Base-by-base conservation (phyloP, 179 eudicot species). In the Patellifolia procumbens region DNA sequence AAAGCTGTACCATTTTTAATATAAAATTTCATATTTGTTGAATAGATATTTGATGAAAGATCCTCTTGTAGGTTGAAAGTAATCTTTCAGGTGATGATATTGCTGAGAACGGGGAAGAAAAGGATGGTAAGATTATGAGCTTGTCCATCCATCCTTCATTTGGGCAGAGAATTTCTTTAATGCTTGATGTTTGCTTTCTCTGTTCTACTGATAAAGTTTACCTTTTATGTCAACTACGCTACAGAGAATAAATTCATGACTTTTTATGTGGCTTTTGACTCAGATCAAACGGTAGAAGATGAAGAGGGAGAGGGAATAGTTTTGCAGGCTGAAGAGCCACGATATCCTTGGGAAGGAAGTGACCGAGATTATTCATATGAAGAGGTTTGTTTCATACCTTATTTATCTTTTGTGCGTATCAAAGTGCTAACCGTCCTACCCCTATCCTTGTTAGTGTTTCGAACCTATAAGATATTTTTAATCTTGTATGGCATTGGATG, bases 321-420 rank as follows among this genome's bases (percentile, higher is more conserved):
- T 37, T 60, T 82, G 82, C 83, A 78, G 68, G 49, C 79, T 20
- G 85, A 82, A 76, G 69, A 67, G 28, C 80, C 88, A n/a, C 83
- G 73, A 67, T 81, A 82, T 55, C 87, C 89, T 43, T 87, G 90
- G 88, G 87, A 87, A 79, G 87, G 87, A 75, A 85, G 79, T 70
- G 87, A 86, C 77, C 75, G 85, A 55, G 91, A 90, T 72, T 90
- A 90, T 78, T 28, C 72, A 28, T 90, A 90, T 70, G 89, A 81
- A 75, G 94, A 90, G 89, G 94, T 90, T 35, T 58, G 68, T 52
- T 59, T 17, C 3, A 55, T 80, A 52, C 3, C 55, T 39, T 45
- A 1, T 46, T 4, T 31, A 31, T 48, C 59, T 42, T 60, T 5
- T 19, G 31, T 74, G 29, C 20, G 43, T 31, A 5, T 49, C 3